phyloP scores from a whole-genome alignment of 768 basidiomycete species.

The Lactarius quietus region DNA sequence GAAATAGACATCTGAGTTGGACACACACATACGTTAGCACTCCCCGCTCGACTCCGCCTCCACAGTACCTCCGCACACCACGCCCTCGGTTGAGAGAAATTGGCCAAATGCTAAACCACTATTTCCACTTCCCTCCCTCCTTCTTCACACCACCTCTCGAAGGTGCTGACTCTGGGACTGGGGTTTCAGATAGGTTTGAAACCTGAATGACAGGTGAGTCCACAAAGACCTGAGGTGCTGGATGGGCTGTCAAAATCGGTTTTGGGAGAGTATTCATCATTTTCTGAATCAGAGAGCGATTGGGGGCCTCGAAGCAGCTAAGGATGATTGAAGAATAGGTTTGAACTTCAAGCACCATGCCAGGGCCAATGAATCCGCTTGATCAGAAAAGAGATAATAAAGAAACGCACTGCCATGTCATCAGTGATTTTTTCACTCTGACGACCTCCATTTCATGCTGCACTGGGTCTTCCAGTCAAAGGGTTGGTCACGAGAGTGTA shows the following conservation, averaged over 20 bases:
- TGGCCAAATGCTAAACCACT: neutral
- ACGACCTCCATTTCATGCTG: conserved; percentile 86
- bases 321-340: conserved; percentile 92
- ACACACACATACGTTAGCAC: conserved; percentile 3
- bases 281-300: conserved; percentile 79
- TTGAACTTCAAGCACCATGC: conserved; percentile 92
- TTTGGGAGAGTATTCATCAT: conserved; percentile 62
- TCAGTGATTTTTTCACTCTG: conserved; percentile 92
- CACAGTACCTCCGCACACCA: too few species aligned
- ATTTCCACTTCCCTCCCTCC: conserved; percentile 65
- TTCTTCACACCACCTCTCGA: conserved; percentile 77
- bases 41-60: neutral
- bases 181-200: conserved; percentile 12
- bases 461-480: conserved; percentile 68
- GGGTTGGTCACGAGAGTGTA: neutral
- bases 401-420: conserved; percentile 67
- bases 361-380: neutral
- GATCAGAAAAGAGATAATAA: neutral
- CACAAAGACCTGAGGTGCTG: conserved; percentile 12
- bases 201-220: conserved; percentile 8
- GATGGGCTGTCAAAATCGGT: neutral
- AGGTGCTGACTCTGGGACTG: conserved; percentile 34
- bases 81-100: neutral
- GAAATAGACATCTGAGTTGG: neutral
- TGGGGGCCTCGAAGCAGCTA: conserved; percentile 93